phyloP scores from a whole-genome alignment of 768 basidiomycete species.

The Tulasnella sp. region DNA sequence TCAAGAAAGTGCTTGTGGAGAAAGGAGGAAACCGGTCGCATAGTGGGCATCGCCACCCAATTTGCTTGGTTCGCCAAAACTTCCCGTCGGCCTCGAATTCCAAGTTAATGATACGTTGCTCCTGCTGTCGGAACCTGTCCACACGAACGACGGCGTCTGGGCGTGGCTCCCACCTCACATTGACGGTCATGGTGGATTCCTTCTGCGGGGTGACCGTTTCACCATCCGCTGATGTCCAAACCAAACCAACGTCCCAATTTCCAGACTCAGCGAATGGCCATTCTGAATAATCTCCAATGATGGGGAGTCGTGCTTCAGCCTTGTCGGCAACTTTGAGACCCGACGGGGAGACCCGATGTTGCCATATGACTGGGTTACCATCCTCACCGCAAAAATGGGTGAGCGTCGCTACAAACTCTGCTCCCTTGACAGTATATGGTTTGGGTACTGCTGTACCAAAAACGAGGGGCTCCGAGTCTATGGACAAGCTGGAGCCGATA shows the following conservation, averaged over 20 bases:
- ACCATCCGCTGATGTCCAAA: not conserved
- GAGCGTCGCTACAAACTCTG: not conserved
- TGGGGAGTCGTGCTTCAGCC: not conserved
- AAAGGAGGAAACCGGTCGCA: slow-evolving; percentile 39
- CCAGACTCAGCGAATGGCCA: not conserved
- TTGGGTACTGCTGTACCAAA: not conserved
- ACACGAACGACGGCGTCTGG: not conserved
- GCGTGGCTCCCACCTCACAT: not conserved
- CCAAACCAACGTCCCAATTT: too few species aligned
- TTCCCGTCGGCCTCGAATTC: not conserved
- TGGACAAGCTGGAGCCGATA: not conserved
- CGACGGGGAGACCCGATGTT: not conserved
- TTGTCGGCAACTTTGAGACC: not conserved
- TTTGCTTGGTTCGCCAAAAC: not conserved
- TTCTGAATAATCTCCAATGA: not conserved
- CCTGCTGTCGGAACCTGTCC: too few species aligned
- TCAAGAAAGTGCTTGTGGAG: slow-evolving; percentile 32
- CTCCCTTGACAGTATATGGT: not conserved
- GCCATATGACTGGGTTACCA: not conserved
- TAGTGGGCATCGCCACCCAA: slow-evolving; percentile 40
- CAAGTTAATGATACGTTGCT: not conserved
- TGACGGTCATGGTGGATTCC: not conserved
- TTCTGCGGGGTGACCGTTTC: not conserved
- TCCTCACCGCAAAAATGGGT: not conserved
- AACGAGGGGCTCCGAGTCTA: not conserved